phyloP scores from a whole-genome alignment of 75 land plant species.

The Pinus albicaulis region DNA sequence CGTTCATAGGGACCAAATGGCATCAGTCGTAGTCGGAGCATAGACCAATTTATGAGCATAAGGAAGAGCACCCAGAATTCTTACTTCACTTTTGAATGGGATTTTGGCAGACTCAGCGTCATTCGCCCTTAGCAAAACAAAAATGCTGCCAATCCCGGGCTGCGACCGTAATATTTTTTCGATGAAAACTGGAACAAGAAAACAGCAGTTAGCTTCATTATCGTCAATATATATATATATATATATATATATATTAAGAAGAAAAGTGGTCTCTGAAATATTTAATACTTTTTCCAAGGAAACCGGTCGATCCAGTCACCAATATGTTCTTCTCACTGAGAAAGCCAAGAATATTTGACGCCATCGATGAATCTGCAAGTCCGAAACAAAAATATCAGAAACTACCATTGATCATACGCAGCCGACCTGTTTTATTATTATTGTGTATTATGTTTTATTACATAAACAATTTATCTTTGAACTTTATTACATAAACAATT shows the following conservation, averaged over 20 bases:
- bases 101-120: slow-evolving; percentile 13
- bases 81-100: slow-evolving; percentile 11
- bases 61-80: neutral
- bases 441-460: no score
- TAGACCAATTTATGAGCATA: neutral
- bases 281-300: slow-evolving; percentile 36
- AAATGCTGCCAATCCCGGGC: slow-evolving; percentile 32
- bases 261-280: neutral
- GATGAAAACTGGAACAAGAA: slow-evolving; percentile 21
- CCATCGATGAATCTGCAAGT: no score
- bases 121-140: slow-evolving; percentile 25
- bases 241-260: neutral
- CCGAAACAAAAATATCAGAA: no score
- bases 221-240: neutral
- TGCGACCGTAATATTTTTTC: slow-evolving; percentile 43
- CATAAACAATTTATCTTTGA: no score
- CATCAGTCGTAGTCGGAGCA: neutral
- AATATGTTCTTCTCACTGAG: slow-evolving; percentile 35
- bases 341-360: slow-evolving; percentile 6
- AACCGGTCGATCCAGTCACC: slow-evolving; percentile 44
- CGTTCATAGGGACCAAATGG: neutral
- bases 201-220: neutral
- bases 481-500: no score
- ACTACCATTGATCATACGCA: no score
- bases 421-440: no score